Base-by-base conservation (phyloP, 192 early-diverging fungal species). In the Cladochytrium replicatum region DNA sequence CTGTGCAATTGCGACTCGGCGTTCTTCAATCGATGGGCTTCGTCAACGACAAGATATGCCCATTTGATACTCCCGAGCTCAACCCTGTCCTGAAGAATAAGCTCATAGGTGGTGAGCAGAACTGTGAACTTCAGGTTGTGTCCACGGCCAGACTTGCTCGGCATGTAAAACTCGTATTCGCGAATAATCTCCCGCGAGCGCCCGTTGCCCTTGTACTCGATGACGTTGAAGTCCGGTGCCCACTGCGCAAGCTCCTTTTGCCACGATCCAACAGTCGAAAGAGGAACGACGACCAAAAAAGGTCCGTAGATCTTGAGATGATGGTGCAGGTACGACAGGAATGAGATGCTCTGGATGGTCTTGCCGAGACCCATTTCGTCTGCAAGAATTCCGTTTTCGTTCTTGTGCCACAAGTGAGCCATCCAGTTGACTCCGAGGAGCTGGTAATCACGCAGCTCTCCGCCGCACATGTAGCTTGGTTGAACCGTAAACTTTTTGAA, bases 11-110 rank as follows among this genome's bases (percentile, higher is more conserved):
- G 87, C 2, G 91, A 95, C 50, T 88, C 85, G 24, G 80, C 76
- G 61, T 97, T 99, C 60, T 99, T 99, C 32, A 99, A 74, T 11
- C 94, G 80, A 64, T 99, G 97, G 3, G 97, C 97, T 64, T 99
- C 97, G 50, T 99, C 97, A 0, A 99, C 91, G 0, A 87, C 88
- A 32, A 99, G 59, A 55, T 87, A 93, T 26, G 82, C 81, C 97
- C 97, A 99, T 37, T 81, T 80, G 55, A 97, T 88, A 29, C 53
- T 53, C 11, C 84, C 82, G 3, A 99, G 67, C 37, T 84, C 57
- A 23, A 77, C 79, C 15, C 84, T 81, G 59, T 99, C 97, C 56
- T 89, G 92, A 19, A 95, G 75, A 37, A 95, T 84, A 47, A 97
- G 67, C 64, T 99, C 94, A 55, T 90, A 99, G 0, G 92, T 95